These are phyloP conservation scores for Komagataella phaffii DNA, from an alignment of 805 yeast genomes.

Conservation along the genomic window DNA sequence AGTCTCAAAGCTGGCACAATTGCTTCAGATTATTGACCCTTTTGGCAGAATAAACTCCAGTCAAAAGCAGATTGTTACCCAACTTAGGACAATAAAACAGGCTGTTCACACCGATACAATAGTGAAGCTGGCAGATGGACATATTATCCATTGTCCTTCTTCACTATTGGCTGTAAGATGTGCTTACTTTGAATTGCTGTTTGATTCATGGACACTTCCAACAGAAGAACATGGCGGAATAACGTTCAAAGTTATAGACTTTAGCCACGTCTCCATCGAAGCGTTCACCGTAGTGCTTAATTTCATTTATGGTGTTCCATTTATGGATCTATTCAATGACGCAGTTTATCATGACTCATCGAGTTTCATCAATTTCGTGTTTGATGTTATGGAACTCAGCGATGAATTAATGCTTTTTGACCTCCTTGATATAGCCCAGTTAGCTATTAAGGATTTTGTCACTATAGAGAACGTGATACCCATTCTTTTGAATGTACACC, in stretches of 20 bases:
- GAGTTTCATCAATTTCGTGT: conserved; percentile 32
- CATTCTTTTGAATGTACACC: conserved; percentile 40
- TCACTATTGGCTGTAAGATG: conserved; percentile 41
- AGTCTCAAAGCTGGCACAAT: conserved; percentile 9
- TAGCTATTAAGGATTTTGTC: conserved; percentile 41
- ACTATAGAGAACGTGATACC: conserved; percentile 44
- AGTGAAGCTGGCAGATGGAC: conserved; percentile 33
- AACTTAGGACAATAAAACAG: background rate
- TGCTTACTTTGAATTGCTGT: conserved; percentile 46
- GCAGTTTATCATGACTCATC: conserved; percentile 9
- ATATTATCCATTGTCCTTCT: conserved; percentile 28
- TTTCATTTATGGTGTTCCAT: conserved; percentile 44
- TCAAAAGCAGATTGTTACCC: background rate
- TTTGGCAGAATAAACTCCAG: conserved; percentile 2
- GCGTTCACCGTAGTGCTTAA: conserved; percentile 37
- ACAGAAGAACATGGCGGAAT: conserved; percentile 1
- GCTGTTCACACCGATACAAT: conserved; percentile 21
- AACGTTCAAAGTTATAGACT: conserved; percentile 16
- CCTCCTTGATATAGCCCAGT: conserved; percentile 48
- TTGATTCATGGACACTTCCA: conserved; percentile 18
- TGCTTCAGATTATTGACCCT: conserved; percentile 3
- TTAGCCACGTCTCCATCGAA: conserved; percentile 25
- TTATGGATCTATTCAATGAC: conserved; percentile 23
- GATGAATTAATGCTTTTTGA: conserved; percentile 52
- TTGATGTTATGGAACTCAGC: conserved; percentile 46